phyloP scores from a whole-genome alignment of 768 basidiomycete species.

The Russula ochroleuca region DNA sequence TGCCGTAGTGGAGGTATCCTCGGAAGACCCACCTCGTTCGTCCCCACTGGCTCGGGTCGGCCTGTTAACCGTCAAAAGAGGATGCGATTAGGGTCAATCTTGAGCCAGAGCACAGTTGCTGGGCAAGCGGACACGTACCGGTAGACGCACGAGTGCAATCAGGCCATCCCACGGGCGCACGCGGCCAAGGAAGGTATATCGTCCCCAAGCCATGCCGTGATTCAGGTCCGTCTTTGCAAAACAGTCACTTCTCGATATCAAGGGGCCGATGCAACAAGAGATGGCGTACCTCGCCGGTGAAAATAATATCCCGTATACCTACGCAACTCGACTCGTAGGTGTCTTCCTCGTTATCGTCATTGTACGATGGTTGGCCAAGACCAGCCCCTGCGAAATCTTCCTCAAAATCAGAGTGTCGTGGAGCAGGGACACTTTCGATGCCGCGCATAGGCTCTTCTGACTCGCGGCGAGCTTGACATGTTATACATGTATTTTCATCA shows the following conservation, averaged over 20 bases:
- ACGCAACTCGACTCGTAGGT: slow-evolving; percentile 38
- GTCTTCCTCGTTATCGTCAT: slow-evolving; percentile 29
- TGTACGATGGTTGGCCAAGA: slow-evolving; percentile 30
- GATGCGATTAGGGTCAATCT: neutral
- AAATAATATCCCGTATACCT: slow-evolving; percentile 56
- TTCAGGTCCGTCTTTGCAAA: slow-evolving; percentile 44
- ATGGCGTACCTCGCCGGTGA: slow-evolving; percentile 52
- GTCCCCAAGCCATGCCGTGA: slow-evolving; percentile 38
- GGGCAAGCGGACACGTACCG: slow-evolving; percentile 24
- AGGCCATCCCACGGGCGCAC: slow-evolving; percentile 40
- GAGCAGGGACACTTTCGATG: neutral
- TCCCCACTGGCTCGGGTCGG: slow-evolving; percentile 16
- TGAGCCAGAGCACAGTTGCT: neutral
- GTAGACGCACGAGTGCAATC: slow-evolving; percentile 36
- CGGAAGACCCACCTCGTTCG: slow-evolving; percentile 48
- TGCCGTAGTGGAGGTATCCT: slow-evolving; percentile 62
- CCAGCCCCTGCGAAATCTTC: slow-evolving; percentile 29
- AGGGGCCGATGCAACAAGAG: neutral
- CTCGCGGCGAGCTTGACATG: slow-evolving; percentile 23
- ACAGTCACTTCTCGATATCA: neutral
- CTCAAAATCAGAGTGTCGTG: slow-evolving; percentile 26
- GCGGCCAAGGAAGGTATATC: slow-evolving; percentile 37
- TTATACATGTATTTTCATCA: slow-evolving; percentile 38
- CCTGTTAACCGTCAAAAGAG: slow-evolving; percentile 12
- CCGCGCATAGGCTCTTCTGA: slow-evolving; percentile 15